A percentile compares a stretch with the other conserved stretches of the same genome.
Evolutionary conservation across 352 stramenopile genomes (phyloP).

Genomic region (Phytopythium helicoides): DNA sequence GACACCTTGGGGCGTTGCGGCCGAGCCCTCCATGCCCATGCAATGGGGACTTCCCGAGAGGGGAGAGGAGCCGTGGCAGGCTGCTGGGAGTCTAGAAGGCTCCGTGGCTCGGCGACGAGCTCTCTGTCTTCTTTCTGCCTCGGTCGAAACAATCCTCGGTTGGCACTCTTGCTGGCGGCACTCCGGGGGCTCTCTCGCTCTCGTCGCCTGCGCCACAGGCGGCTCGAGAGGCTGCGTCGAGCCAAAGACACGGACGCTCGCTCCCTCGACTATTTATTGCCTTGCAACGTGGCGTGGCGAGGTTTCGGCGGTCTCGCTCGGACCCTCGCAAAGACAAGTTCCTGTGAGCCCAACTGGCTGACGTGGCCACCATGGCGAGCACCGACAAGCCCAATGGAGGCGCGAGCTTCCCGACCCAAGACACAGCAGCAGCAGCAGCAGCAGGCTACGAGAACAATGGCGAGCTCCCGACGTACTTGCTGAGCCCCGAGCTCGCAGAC

Average conservation of each 20-base stretch:
- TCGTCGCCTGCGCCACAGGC: slow-evolving; percentile 4
- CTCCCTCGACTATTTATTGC: too few relatives aligned
- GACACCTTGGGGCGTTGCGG: neutral
- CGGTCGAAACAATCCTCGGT: neutral
- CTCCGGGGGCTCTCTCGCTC: neutral
- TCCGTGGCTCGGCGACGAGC: neutral
- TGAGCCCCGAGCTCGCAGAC: neutral
- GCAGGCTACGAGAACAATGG: slow-evolving; percentile 1
- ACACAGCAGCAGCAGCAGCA: too few relatives aligned
- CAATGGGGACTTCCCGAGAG: too few relatives aligned
- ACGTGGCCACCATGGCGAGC: neutral
- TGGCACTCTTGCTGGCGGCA: too few relatives aligned
- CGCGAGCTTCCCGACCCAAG: neutral
- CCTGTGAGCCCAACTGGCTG: too few relatives aligned
- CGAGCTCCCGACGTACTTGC: slow-evolving; percentile 2
- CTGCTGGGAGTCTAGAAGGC: neutral
- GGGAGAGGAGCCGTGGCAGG: too few relatives aligned
- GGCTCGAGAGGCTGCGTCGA: slow-evolving; percentile 3
- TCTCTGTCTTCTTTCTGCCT: neutral
- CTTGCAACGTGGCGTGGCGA: neutral
- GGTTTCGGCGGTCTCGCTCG: slow-evolving; percentile 3
- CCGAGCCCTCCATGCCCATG: too few relatives aligned
- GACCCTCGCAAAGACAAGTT: slow-evolving; percentile 3
- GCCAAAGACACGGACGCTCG: too few relatives aligned
- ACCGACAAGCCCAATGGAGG: neutral